Base-by-base conservation (phyloP, 148 eudicot species). In the Selenicereus undatus region DNA sequence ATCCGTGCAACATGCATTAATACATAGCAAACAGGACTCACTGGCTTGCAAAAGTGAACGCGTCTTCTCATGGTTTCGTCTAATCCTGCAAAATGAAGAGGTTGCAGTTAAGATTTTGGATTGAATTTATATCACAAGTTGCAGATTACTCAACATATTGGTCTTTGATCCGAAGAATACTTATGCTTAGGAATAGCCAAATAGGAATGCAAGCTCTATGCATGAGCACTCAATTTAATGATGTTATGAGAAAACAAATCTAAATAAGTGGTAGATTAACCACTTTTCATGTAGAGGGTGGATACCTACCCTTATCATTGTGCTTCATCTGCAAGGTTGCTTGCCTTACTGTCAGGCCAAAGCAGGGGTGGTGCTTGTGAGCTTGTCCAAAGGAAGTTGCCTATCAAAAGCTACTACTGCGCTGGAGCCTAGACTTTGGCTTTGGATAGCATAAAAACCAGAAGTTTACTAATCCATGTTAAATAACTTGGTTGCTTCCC, bases 71-170 rank as follows among this genome's bases (percentile, higher is more conserved):
- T 58, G 72, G 51, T 71, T 64, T n/a, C 24, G 13, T 71, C 43
- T 84, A 84, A 29, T 80, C 83, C 86, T 84, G 83, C 78, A 76
- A 52, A 76, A 32, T 6, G 0, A n/a, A 14, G 35, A 45, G 4
- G 45, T 27, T 11, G 13, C 1, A 52, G 77, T 76, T 83, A 68
- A 7, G 32, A 50, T 73, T 39, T 8, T 66, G 0, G 45, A 35
- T n/a, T 26, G 12, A 11, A 20, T 7, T 16, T 8, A 35, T 48
- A 30, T 39, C 43, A 39, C 43, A 39, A 39, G 7, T 39, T 39
- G 43, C 1, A 54, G 11, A 8, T 21, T 56, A 50, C 39, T 66
- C 8, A 11, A 50, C 52, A 32, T 13, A 51, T 30, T 51, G 1
- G n/a, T 52, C 39, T 12, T 71, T 24, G 68, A 18, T 71, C 71